Conservation (phyloP, 2,329 filamentous ascomycete species). For the Trichoderma breve region DNA sequence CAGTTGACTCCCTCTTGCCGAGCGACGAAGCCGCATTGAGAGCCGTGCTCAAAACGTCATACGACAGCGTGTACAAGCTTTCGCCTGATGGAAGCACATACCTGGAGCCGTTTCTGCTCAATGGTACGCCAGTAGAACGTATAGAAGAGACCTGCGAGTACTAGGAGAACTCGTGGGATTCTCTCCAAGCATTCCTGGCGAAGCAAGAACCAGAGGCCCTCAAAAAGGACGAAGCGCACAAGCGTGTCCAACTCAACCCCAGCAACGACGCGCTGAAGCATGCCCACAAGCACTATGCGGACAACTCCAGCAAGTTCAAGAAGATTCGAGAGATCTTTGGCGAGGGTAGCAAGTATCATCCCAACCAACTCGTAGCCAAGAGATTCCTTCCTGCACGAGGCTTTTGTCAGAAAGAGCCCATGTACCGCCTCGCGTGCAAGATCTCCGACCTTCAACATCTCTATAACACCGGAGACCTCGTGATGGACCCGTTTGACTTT, state of each 20-base stretch:
- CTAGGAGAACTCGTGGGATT: slow-evolving; percentile 34
- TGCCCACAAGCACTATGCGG: slow-evolving; percentile 27
- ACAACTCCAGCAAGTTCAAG: slow-evolving; percentile 35
- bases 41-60: neutral
- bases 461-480: slow-evolving; percentile 26
- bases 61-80: slow-evolving; percentile 1
- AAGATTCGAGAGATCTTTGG: slow-evolving; percentile 39
- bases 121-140: slow-evolving; percentile 29
- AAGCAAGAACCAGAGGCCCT: slow-evolving; percentile 26
- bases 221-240: slow-evolving; percentile 22
- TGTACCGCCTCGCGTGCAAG: slow-evolving; percentile 38
- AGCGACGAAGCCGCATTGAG: neutral
- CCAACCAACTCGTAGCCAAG: slow-evolving; percentile 38
- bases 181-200: slow-evolving; percentile 31
- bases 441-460: slow-evolving; percentile 34
- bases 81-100: slow-evolving; percentile 27
- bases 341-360: slow-evolving; percentile 31
- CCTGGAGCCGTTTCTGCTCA: slow-evolving; percentile 26
- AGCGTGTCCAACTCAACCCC: slow-evolving; percentile 12
- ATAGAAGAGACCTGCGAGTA: slow-evolving; percentile 32
- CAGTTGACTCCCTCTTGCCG: neutral
- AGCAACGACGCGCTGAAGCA: slow-evolving; percentile 13
- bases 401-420: slow-evolving; percentile 35
- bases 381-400: slow-evolving; percentile 32
- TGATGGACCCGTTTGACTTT: slow-evolving; percentile 41